A percentile compares a stretch with the other conserved stretches of the same genome.
Conservation (phyloP, 768 basidiomycete species). For the Boletus rex-veris region DNA sequence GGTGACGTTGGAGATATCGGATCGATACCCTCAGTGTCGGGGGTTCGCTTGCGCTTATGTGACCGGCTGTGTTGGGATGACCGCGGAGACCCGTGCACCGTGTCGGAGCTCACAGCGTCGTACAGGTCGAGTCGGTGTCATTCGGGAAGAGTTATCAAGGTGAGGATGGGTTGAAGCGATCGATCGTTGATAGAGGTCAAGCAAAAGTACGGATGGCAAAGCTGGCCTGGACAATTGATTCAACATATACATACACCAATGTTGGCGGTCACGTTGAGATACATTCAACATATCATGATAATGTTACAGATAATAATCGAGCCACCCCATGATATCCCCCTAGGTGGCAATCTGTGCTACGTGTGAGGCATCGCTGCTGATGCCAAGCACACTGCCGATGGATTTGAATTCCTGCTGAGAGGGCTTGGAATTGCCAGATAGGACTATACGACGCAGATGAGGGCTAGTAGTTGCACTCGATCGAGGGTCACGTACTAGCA, state of each 20-base stretch:
- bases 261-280: neutral
- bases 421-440: constrained; percentile 41
- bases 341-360: neutral
- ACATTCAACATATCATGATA: constrained; percentile 2
- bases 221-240: neutral
- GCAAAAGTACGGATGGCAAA: too few species aligned
- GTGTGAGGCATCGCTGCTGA: constrained; percentile 33
- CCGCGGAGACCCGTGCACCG: neutral
- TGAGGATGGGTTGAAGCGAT: neutral
- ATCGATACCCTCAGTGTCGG: neutral
- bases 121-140: too few species aligned
- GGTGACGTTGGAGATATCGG: neutral
- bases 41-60: neutral
- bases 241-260: neutral
- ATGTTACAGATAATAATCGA: constrained; percentile 9
- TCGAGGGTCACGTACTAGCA: constrained; percentile 42
- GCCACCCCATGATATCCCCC: too few species aligned
- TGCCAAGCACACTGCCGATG: constrained; percentile 43
- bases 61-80: neutral
- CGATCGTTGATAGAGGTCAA: neutral
- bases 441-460: constrained; percentile 37
- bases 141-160: neutral
- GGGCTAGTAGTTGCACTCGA: neutral
- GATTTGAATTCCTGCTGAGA: constrained; percentile 47
- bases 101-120: neutral